Conservation (phyloP, 2,329 filamentous ascomycete genomes). For the Beauveria brongniartii region DNA sequence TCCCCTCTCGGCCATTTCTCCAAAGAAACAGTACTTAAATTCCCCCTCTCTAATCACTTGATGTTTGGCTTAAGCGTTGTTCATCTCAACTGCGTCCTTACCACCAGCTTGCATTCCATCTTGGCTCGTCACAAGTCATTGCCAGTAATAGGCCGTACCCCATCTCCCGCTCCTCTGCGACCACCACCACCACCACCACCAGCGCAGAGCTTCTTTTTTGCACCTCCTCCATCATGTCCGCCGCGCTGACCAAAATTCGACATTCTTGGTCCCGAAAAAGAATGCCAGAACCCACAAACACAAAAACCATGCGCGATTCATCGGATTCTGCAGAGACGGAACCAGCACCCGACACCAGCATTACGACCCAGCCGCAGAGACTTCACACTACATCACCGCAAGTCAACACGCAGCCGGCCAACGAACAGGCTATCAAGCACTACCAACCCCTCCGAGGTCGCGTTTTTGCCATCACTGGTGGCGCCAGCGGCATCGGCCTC, state of each 20-base stretch:
- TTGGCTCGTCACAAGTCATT: no score
- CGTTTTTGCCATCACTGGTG: constrained; percentile 26
- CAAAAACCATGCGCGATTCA: neutral
- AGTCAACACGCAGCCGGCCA: neutral
- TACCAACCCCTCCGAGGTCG: constrained; percentile 14
- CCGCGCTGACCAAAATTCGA: neutral
- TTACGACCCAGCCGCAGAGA: neutral
- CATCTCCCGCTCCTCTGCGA: neutral
- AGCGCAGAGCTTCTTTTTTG: neutral
- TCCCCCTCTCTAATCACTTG: no score
- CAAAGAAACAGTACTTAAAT: no score
- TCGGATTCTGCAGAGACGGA: neutral
- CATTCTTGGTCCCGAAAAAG: neutral
- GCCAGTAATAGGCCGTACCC: no score
- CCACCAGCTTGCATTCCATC: no score
- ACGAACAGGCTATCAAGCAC: neutral
- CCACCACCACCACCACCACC: neutral
- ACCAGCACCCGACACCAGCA: neutral
- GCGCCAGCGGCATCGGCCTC: constrained; percentile 31
- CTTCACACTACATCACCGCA: neutral
- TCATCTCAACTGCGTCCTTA: no score
- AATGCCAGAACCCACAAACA: neutral
- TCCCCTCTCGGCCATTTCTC: no score
- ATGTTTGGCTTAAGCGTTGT: no score
- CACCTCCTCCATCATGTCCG: neutral